A percentile compares a stretch with the other conserved stretches of the same genome.
Evolutionary conservation across 2,329 filamentous ascomycete genomes (phyloP).

Genomic region (Erysiphe pulchra): DNA sequence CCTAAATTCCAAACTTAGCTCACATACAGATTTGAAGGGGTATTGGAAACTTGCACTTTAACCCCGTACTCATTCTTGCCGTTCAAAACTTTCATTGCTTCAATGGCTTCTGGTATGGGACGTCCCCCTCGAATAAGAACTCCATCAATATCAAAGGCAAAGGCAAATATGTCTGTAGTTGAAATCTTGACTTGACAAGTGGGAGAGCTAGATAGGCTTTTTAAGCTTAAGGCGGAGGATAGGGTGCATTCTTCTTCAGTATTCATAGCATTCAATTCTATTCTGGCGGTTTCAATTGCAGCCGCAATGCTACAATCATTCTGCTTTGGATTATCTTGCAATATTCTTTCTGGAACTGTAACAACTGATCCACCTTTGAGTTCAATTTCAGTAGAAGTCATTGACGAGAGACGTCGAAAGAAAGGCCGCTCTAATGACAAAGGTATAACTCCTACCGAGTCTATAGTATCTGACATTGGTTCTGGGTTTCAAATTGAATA

Average conservation of each 20-base stretch:
- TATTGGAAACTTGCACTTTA: constrained; percentile 38
- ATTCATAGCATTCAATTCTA: constrained; percentile 12
- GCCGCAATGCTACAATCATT: constrained; percentile 13
- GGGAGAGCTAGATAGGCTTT: constrained; percentile 9
- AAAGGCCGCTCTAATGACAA: constrained; percentile 7
- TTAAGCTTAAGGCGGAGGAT: constrained; percentile 3
- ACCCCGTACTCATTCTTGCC: constrained; percentile 70
- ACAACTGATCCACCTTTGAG: constrained; percentile 12
- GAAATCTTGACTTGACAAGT: constrained; percentile 10
- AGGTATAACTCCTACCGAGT: constrained; percentile 3
- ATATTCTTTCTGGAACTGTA: constrained; percentile 12
- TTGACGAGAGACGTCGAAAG: constrained; percentile 13
- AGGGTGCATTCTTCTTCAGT: constrained; percentile 10
- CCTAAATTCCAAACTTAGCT: constrained; percentile 16
- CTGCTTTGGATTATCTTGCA: constrained; percentile 7
- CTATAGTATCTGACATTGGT: constrained; percentile 2
- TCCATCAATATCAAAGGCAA: constrained; percentile 63
- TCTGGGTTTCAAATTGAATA: background rate
- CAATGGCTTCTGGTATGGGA: constrained; percentile 64
- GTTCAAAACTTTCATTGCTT: constrained; percentile 79
- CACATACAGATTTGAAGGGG: constrained; percentile 2
- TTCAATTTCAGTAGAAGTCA: constrained; percentile 13
- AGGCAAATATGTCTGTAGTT: constrained; percentile 38
- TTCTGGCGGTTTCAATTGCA: constrained; percentile 13
- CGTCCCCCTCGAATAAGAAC: constrained; percentile 62